Conservation (phyloP, 345 rosid species). For the Arabis hirsuta region DNA sequence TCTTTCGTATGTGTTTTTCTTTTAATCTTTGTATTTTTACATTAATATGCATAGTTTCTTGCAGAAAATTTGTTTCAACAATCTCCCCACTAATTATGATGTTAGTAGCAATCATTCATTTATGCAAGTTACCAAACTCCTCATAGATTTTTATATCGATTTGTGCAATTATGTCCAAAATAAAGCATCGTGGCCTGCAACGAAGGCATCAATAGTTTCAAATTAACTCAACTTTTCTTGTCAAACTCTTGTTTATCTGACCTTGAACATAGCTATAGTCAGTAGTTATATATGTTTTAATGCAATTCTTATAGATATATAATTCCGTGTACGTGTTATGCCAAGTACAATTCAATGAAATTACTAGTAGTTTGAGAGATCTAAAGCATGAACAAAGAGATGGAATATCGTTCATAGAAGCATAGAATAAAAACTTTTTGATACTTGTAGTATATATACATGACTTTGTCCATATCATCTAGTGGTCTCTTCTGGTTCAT, state of each 20-base stretch:
- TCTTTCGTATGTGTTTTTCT: too few relatives aligned
- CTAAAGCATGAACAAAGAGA: conserved; percentile 10
- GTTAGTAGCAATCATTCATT: too few relatives aligned
- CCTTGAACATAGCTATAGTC: conserved; percentile 6
- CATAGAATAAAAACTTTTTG: background rate
- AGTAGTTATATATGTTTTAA: background rate
- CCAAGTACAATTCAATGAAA: conserved; percentile 23
- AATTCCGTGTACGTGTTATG: conserved; percentile 22
- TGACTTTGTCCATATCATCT: conserved; percentile 27
- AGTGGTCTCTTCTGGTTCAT: conserved; percentile 23
- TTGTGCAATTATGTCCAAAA: background rate
- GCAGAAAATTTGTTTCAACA: too few relatives aligned
- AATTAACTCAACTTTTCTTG: background rate
- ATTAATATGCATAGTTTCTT: too few relatives aligned
- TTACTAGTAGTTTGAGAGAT: conserved; percentile 9
- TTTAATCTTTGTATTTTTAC: too few relatives aligned
- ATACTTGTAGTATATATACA: conserved; percentile 36
- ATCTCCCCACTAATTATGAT: too few relatives aligned
- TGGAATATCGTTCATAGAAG: conserved; percentile 19
- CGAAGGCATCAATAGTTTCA: conserved; percentile 11
- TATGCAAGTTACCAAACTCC: too few relatives aligned
- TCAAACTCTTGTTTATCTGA: conserved; percentile 24
- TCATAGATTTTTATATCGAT: too few relatives aligned
- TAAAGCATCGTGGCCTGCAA: conserved; percentile 9
- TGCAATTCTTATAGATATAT: background rate